A percentile compares a stretch with the other conserved stretches of the same genome.
These are phyloP conservation scores for Malus asiatica DNA, from an alignment of 306 rosid genomes.

Conservation along the genomic window DNA sequence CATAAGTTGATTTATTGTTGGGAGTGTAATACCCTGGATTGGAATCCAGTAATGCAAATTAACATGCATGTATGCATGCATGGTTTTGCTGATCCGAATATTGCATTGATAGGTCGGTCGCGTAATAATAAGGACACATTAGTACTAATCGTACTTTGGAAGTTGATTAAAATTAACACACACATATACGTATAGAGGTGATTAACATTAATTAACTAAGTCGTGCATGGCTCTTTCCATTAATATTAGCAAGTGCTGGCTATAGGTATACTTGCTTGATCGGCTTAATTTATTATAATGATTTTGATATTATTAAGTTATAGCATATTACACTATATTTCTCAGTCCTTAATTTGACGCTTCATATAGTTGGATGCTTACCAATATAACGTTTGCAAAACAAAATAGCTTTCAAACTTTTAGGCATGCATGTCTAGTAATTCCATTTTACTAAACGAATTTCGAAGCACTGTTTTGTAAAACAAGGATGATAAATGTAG, in stretches of 20 bases:
- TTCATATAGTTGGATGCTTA: not conserved
- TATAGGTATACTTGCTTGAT: not conserved
- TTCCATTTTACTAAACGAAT: no score
- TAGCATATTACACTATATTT: no score
- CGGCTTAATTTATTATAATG: not conserved
- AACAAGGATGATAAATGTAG: no score
- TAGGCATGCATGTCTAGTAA: not conserved
- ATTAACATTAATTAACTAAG: not conserved
- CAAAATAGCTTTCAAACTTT: not conserved
- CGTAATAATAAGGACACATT: not conserved
- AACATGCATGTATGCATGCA: not conserved
- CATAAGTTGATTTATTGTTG: not conserved
- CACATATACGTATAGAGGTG: not conserved
- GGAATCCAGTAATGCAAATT: not conserved
- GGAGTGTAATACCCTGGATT: not conserved
- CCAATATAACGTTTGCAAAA: not conserved
- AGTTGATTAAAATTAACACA: not conserved
- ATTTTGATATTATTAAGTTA: not conserved
- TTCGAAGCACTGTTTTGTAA: no score
- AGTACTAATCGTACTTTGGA: not conserved
- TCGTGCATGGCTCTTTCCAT: not conserved
- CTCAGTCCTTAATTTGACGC: no score
- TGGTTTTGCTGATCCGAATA: not conserved
- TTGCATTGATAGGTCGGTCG: not conserved
- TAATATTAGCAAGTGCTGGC: not conserved